phyloP scores from a whole-genome alignment of 2,329 filamentous ascomycete species.

The Aureobasidium lini region DNA sequence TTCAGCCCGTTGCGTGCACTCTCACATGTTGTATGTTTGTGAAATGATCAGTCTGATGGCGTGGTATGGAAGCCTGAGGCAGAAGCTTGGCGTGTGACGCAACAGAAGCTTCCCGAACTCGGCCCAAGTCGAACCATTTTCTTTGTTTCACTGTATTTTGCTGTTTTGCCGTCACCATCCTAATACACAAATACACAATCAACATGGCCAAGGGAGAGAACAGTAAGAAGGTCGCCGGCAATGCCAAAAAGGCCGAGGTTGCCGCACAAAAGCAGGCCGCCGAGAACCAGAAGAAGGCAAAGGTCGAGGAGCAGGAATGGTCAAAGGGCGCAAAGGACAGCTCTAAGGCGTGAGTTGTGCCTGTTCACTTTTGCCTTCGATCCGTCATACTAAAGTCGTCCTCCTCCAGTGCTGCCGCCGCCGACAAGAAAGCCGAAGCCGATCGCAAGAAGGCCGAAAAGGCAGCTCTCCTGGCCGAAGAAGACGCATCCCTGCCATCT shows the following conservation, averaged over 20 bases:
- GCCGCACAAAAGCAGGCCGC: conserved; percentile 72
- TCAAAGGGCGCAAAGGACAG: conserved; percentile 74
- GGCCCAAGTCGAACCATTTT: conserved; percentile 2
- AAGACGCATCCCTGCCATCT: conserved; percentile 62
- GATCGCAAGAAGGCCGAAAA: conserved; percentile 89
- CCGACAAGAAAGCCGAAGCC: conserved; percentile 72
- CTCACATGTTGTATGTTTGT: neutral
- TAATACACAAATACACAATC: neutral
- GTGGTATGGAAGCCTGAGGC: neutral
- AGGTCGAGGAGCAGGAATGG: conserved; percentile 71
- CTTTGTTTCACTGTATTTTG: neutral
- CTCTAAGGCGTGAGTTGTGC: conserved; percentile 68
- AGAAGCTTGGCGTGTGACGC: conserved; percentile 2
- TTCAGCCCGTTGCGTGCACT: too few species aligned
- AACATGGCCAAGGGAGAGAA: conserved; percentile 77
- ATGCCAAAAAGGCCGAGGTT: conserved; percentile 85
- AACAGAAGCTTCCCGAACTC: conserved; percentile 6
- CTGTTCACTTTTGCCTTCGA: neutral
- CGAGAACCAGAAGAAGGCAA: conserved; percentile 58
- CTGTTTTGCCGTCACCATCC: neutral
- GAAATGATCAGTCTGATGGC: neutral
- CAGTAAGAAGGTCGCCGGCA: conserved; percentile 81
- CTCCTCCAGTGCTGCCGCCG: conserved; percentile 66
- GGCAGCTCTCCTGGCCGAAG: conserved; percentile 72
- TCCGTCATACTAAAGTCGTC: neutral